Percentiles rank a stretch among this genome's conserved stretches.
Conservation (phyloP, 169 alveolate genomes). For the Cyclospora cayetanensis region DNA sequence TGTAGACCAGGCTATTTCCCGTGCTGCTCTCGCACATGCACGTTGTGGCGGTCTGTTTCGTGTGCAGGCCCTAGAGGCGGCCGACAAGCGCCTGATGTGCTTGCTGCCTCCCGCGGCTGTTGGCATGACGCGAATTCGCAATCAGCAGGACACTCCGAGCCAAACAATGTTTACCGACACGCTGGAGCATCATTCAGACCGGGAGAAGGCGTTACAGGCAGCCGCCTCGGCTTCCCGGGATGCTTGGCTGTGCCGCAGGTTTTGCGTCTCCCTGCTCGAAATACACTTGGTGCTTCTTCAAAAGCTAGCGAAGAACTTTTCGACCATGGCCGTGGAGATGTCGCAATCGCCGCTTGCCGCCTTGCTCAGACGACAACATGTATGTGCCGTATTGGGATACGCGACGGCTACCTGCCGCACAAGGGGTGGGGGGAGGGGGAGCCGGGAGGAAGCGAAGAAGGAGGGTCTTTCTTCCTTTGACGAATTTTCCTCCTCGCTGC, state of each 20-base stretch:
- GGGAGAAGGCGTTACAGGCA: background rate
- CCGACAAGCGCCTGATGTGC: conserved; percentile 8
- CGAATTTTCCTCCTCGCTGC: too few species aligned
- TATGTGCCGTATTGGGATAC: too few species aligned
- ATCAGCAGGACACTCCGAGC: background rate
- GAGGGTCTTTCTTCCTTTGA: too few species aligned
- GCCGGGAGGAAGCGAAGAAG: too few species aligned
- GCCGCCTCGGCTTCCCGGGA: background rate
- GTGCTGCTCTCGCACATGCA: background rate
- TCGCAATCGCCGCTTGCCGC: conserved; percentile 30
- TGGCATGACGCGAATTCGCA: background rate
- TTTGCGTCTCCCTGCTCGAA: conserved; percentile 19
- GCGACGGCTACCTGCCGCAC: too few species aligned
- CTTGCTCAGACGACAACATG: conserved; percentile 53
- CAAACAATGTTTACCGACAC: background rate
- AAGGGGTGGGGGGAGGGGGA: too few species aligned
- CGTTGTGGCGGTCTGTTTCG: background rate
- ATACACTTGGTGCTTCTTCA: conserved; percentile 9
- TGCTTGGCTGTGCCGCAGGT: conserved; percentile 22
- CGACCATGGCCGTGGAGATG: conserved; percentile 27
- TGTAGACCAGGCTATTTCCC: too few species aligned
- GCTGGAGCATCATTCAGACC: background rate
- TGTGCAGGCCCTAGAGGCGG: conserved; percentile 11
- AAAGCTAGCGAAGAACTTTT: conserved; percentile 19
- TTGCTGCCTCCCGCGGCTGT: background rate